phyloP scores from a whole-genome alignment of 73 alveolate genomes.

The Symbiodinium pilosum region DNA sequence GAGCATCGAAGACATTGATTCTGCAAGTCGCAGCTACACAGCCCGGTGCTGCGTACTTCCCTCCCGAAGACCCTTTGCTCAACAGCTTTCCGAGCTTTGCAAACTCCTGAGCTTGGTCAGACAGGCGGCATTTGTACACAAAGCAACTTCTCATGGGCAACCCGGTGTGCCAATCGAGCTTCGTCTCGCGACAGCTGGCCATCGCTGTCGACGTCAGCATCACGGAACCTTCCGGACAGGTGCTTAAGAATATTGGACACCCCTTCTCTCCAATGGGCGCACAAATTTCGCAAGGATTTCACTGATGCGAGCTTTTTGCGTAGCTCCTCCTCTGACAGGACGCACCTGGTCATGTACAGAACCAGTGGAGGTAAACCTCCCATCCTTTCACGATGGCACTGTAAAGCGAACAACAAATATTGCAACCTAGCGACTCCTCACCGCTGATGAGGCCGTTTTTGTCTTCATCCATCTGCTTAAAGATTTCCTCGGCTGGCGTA shows the following conservation, averaged over 20 bases:
- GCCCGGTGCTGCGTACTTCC: slow-evolving; percentile 19
- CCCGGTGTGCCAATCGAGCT: neutral
- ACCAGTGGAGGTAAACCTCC: too few species aligned
- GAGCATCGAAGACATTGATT: neutral
- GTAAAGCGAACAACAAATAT: neutral
- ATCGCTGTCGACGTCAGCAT: slow-evolving; percentile 46
- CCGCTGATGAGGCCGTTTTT: slow-evolving; percentile 25
- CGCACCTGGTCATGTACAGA: slow-evolving; percentile 45
- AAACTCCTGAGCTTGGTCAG: slow-evolving; percentile 20
- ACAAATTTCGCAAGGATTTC: slow-evolving; percentile 51
- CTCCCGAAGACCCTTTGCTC: neutral
- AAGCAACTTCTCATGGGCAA: too few species aligned
- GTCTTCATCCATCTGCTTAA: slow-evolving; percentile 61
- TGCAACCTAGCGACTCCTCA: neutral
- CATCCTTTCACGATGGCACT: too few species aligned
- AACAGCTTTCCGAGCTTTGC: slow-evolving; percentile 24
- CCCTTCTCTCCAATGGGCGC: neutral
- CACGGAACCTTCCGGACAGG: slow-evolving; percentile 33
- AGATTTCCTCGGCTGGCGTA: slow-evolving; percentile 34
- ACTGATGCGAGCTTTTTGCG: neutral
- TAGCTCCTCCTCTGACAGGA: slow-evolving; percentile 26
- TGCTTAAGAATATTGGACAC: neutral
- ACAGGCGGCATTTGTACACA: neutral
- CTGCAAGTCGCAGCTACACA: neutral
- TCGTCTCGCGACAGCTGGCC: slow-evolving; percentile 52